A percentile compares a stretch with the other conserved stretches of the same genome.
These are phyloP conservation scores for Penicillium diatomitis DNA, from an alignment of 495 filamentous ascomycete genomes.

Conservation along the genomic window DNA sequence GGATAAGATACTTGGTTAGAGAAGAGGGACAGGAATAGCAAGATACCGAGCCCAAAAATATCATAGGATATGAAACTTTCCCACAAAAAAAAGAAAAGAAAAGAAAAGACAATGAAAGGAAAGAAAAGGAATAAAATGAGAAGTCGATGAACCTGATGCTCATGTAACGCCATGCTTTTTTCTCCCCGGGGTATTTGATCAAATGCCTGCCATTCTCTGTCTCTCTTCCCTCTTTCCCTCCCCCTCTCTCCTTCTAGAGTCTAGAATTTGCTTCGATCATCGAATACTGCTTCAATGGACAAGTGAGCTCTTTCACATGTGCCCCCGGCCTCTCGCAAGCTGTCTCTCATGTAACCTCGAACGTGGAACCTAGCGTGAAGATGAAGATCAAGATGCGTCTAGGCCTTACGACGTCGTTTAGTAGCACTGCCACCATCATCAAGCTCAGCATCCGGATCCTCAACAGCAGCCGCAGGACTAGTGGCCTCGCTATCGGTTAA, in stretches of 20 bases:
- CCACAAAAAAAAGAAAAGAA: neutral
- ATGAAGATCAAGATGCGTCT: too few species aligned
- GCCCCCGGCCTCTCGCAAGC: too few species aligned
- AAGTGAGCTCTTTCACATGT: too few species aligned
- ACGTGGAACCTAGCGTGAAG: too few species aligned
- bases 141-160: conserved; percentile 1
- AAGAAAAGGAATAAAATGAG: neutral
- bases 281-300: too few species aligned
- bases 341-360: too few species aligned
- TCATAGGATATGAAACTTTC: conserved; percentile 1
- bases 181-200: conserved; percentile 1
- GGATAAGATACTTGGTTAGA: too few species aligned
- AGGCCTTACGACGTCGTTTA: conserved; percentile 29
- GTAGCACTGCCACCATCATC: conserved; percentile 20
- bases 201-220: neutral
- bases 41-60: neutral
- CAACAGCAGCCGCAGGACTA: conserved; percentile 26
- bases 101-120: neutral
- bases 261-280: too few species aligned
- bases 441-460: conserved; percentile 14
- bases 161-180: conserved; percentile 1
- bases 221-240: too few species aligned
- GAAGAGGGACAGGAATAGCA: too few species aligned
- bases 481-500: conserved; percentile 41
- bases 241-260: too few species aligned